phyloP scores from a whole-genome alignment of 2,329 filamentous ascomycete genomes.

The Aaosphaeria arxii region DNA sequence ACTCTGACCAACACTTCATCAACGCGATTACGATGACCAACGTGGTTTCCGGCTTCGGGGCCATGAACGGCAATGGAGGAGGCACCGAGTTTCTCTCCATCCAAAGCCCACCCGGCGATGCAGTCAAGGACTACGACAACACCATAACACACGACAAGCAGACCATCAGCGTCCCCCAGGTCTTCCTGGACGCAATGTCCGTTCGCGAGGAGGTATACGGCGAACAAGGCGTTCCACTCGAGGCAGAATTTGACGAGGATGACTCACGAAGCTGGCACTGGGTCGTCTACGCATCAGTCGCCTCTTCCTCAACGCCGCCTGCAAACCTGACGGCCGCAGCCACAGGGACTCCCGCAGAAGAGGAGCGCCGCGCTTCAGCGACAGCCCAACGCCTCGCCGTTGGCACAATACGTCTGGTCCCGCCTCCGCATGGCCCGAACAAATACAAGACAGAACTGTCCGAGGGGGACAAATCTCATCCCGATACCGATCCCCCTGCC shows the following conservation, averaged over 20 bases:
- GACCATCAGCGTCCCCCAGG: slow-evolving; percentile 36
- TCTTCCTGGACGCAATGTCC: slow-evolving; percentile 54
- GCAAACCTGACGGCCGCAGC: slow-evolving; percentile 40
- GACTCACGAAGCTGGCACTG: slow-evolving; percentile 80
- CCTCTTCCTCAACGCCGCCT: slow-evolving; percentile 38
- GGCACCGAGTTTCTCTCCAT: slow-evolving; percentile 41
- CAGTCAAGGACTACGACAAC: slow-evolving; percentile 36
- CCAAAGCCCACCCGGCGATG: slow-evolving; percentile 32
- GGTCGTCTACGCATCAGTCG: slow-evolving; percentile 73
- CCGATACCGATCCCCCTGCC: slow-evolving; percentile 24
- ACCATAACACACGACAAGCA: slow-evolving; percentile 32
- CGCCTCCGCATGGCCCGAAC: slow-evolving; percentile 73
- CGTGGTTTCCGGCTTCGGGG: slow-evolving; percentile 10
- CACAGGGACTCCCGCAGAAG: slow-evolving; percentile 38
- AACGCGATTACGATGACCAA: not conserved
- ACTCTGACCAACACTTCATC: not conserved
- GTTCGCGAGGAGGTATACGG: slow-evolving; percentile 58
- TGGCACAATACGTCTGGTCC: slow-evolving; percentile 76
- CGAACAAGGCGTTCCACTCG: slow-evolving; percentile 56
- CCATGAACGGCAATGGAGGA: slow-evolving; percentile 4
- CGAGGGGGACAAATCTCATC: slow-evolving; percentile 20
- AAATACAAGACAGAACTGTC: slow-evolving; percentile 30
- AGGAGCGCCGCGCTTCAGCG: slow-evolving; percentile 32
- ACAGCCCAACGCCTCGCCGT: slow-evolving; percentile 55
- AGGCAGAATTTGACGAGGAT: slow-evolving; percentile 77